These are phyloP conservation scores for Ogataea nakhonphanomensis DNA, from an alignment of 805 yeast species.

Conservation along the genomic window DNA sequence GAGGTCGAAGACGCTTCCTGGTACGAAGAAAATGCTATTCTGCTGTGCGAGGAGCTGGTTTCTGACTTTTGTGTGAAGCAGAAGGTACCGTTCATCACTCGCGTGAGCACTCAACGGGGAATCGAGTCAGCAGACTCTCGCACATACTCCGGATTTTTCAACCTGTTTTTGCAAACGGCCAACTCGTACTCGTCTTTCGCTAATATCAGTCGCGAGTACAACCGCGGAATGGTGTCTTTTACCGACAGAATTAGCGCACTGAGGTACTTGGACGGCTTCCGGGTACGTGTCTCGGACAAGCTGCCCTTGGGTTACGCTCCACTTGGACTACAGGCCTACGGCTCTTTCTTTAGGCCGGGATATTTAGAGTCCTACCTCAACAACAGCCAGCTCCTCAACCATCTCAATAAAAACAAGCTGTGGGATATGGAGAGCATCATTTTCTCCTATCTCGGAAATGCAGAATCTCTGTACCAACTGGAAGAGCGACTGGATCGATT, in stretches of 20 bases:
- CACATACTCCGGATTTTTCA: constrained; percentile 26
- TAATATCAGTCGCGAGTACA: constrained; percentile 16
- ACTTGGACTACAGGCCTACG: constrained; percentile 27
- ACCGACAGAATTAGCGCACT: constrained; percentile 24
- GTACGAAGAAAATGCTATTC: constrained; percentile 24
- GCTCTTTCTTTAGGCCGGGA: constrained; percentile 27
- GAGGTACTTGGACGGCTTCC: constrained; percentile 18
- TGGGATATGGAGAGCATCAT: constrained; percentile 7
- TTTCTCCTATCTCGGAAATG: constrained; percentile 13
- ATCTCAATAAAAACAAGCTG: constrained; percentile 33
- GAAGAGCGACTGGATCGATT: constrained; percentile 17
- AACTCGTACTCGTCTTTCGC: constrained; percentile 26
- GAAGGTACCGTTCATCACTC: constrained; percentile 25
- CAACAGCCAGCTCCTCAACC: constrained; percentile 32
- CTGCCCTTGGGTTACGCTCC: constrained; percentile 23
- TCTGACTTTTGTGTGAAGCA: constrained; percentile 27
- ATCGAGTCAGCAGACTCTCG: constrained; percentile 28
- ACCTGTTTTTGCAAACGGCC: constrained; percentile 27
- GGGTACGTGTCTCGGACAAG: constrained; percentile 19
- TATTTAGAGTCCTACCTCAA: constrained; percentile 29
- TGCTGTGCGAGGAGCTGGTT: constrained; percentile 33
- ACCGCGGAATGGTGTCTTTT: constrained; percentile 17
- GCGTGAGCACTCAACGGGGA: constrained; percentile 26
- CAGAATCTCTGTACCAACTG: constrained; percentile 28
- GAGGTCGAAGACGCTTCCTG: constrained; percentile 12